phyloP scores from a whole-genome alignment of 805 yeast genomes.

The Zygosaccharomyces kombuchaensis region DNA sequence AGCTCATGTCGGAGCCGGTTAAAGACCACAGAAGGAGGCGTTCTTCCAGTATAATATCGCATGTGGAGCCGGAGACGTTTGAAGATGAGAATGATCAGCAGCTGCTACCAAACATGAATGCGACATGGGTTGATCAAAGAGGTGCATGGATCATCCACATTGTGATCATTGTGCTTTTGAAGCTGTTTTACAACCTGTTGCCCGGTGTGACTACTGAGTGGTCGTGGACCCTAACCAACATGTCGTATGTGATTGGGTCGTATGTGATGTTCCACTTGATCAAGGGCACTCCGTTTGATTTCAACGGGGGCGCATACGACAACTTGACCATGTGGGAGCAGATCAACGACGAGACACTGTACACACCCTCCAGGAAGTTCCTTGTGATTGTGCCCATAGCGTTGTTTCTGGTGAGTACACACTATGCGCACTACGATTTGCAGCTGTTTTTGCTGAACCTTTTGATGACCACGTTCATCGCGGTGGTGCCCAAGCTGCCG shows the following conservation, averaged over 20 bases:
- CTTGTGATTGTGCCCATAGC: constrained; percentile 89
- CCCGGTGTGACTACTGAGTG: constrained; percentile 79
- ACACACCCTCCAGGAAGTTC: constrained; percentile 94
- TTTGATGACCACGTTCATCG: constrained; percentile 67
- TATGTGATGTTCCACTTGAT: constrained; percentile 95
- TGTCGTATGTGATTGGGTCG: constrained; percentile 84
- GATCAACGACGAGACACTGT: constrained; percentile 89
- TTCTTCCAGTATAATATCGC: constrained; percentile 85
- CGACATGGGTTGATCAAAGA: constrained; percentile 92
- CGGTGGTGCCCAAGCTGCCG: constrained; percentile 89
- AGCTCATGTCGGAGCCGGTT: constrained; percentile 27
- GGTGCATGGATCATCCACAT: constrained; percentile 96
- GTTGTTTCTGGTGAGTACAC: constrained; percentile 80
- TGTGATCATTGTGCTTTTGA: constrained; percentile 70
- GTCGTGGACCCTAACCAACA: constrained; percentile 91
- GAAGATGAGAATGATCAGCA: constrained; percentile 92
- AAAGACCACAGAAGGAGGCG: constrained; percentile 54
- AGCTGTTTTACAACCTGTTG: constrained; percentile 70
- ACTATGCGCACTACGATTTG: constrained; percentile 81
- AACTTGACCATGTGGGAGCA: constrained; percentile 99
- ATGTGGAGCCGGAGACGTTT: constrained; percentile 86
- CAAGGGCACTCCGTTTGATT: constrained; percentile 96
- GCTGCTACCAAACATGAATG: constrained; percentile 83
- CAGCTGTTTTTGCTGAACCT: constrained; percentile 75
- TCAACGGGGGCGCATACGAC: constrained; percentile 94